Base-by-base conservation (phyloP, 2,329 filamentous ascomycete genomes). In the Colletotrichum sidae region DNA sequence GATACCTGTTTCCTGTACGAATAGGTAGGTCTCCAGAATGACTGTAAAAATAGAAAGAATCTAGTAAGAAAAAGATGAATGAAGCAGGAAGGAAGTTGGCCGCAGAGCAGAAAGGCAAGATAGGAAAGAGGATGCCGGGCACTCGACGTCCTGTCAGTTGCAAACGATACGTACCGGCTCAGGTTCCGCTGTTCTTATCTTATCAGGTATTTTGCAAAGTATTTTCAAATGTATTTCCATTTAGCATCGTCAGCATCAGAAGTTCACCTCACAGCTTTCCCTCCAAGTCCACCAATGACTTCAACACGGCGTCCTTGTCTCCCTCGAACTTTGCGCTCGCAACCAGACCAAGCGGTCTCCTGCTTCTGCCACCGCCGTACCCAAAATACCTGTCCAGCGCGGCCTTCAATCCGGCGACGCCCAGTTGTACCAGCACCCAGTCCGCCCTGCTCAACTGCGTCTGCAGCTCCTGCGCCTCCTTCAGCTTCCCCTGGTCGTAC, bases 391-490 rank as follows among this genome's bases (percentile, higher is more conserved):
- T 68, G 11, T 68, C 64, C 37, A 73, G 42, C 10, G 71, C 70
- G 2, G 72, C 69, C 69, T 75, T 75, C 51, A 74, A 60, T 11
- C 73, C 73, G 2, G 73, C 67, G 8, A 75, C 68, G 12, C 73
- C 73, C 35, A 73, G 59, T 57, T 75, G 70, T 25, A 73, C 70
- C 10, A 75, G 69, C 11, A 71, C 70, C 73, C 73, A 75, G 50
- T 75, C 73, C 8, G 72, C 72, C 15, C 65, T 55, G 54, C 70
- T 71, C 60, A 75, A 67, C 13, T 68, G 68, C 8, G 76, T 76
- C 69, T 80, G 79, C 68, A 80, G 68, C 50, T 72, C 70, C 37
- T 75, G 70, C 17, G 78, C 79, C 60, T 78, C 74, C 55, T 69
- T 67, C 57, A 78, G 70, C 61, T 68, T 68, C 6, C 76, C 76